phyloP scores from a whole-genome alignment of 116 monocot genomes.

The Thalassia testudinum region DNA sequence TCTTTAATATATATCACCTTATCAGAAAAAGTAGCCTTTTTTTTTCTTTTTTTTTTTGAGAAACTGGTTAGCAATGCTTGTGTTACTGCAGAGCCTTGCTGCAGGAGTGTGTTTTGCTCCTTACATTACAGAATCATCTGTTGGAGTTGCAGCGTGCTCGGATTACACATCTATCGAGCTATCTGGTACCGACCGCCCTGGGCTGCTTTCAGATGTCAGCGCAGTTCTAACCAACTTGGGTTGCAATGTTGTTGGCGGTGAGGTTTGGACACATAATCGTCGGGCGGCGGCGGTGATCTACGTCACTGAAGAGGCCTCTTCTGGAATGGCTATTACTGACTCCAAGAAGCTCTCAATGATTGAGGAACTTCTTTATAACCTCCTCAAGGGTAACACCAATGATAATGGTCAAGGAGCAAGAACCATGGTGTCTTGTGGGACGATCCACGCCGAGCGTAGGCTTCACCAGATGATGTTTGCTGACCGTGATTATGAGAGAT shows the following conservation, averaged over 20 bases:
- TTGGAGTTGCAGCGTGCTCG: no score
- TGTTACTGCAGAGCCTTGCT: no score
- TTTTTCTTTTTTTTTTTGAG: no score
- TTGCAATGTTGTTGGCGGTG: conserved; percentile 33
- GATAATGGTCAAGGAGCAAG: conserved; percentile 3
- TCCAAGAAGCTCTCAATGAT: conserved; percentile 18
- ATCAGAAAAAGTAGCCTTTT: no score
- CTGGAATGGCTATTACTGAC: conserved; percentile 19
- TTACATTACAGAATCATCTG: no score
- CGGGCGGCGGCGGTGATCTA: conserved; percentile 30
- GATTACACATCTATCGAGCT: conserved; percentile 36
- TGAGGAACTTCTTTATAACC: conserved; percentile 26
- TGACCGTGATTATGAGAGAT: conserved; percentile 29
- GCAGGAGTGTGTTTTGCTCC: no score
- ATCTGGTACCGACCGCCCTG: conserved; percentile 33
- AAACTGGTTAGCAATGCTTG: no score
- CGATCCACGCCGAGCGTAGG: conserved; percentile 29
- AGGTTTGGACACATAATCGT: conserved; percentile 44
- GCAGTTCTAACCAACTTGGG: conserved; percentile 29
- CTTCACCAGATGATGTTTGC: conserved; percentile 57
- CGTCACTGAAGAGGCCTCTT: conserved; percentile 18
- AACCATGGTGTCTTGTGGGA: conserved; percentile 15
- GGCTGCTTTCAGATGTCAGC: conserved; percentile 42
- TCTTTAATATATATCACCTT: no score
- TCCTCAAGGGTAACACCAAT: conserved; percentile 14